Percentiles rank a stretch among this genome's conserved stretches.
Evolutionary conservation across 78 protist genomes (phyloP).

Genomic region (Dictyostelium firmibasis): DNA sequence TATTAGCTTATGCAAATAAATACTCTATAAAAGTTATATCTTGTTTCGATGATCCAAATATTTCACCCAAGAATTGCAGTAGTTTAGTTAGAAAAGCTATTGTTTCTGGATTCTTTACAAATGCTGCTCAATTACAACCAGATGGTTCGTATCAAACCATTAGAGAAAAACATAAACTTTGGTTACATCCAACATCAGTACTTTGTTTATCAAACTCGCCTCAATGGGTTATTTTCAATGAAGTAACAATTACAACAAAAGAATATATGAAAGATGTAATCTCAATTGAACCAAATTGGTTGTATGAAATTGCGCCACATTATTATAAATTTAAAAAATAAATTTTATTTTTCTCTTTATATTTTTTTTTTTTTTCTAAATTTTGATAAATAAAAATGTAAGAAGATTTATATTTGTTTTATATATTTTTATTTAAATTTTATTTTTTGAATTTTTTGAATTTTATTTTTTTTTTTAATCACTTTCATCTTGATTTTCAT

Average conservation of each 20-base stretch:
- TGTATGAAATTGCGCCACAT: slow-evolving; percentile 91
- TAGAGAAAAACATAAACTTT: slow-evolving; percentile 49
- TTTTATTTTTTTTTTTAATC: not conserved
- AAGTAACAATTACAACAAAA: slow-evolving; percentile 65
- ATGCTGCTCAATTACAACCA: slow-evolving; percentile 77
- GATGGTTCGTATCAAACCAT: slow-evolving; percentile 57
- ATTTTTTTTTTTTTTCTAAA: too few species aligned
- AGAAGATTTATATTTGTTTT: not conserved
- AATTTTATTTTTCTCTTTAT: too few species aligned
- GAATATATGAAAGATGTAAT: slow-evolving; percentile 92
- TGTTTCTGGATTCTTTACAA: slow-evolving; percentile 86
- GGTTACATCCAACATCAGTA: slow-evolving; percentile 89
- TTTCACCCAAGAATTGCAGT: not conserved
- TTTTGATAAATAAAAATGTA: too few species aligned
- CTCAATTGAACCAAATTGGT: slow-evolving; percentile 90
- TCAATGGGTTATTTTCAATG: slow-evolving; percentile 85
- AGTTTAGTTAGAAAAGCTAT: slow-evolving; percentile 58
- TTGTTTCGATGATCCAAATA: not conserved
- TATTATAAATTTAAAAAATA: slow-evolving; percentile 56
- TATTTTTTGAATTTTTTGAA: too few species aligned
- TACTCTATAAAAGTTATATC: slow-evolving; percentile 27
- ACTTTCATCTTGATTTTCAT: not conserved
- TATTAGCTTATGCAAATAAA: slow-evolving; percentile 43
- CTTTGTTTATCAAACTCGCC: slow-evolving; percentile 75
- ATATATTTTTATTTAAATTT: not conserved